phyloP scores from a whole-genome alignment of 148 eudicot genomes.

The Agrostemma githago region DNA sequence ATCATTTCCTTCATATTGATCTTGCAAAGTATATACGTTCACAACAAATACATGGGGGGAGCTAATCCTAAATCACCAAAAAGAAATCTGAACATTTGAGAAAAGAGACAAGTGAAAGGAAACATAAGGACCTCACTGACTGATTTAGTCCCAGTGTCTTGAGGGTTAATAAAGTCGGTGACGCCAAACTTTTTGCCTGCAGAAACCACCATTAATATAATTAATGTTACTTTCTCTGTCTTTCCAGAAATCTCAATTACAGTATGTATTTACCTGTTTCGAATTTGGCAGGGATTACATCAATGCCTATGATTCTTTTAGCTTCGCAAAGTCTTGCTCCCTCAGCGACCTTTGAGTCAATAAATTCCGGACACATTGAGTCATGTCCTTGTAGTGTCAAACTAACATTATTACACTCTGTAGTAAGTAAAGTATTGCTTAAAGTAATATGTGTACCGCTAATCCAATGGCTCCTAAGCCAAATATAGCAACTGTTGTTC shows the following conservation, averaged over 20 bases:
- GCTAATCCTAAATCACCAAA: neutral
- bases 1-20: too few relatives aligned
- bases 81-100: neutral
- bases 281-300: conserved; percentile 62
- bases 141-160: conserved; percentile 33
- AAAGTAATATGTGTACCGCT: conserved; percentile 44
- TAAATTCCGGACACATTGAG: neutral
- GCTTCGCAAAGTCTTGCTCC: conserved; percentile 94
- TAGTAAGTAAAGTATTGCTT: too few relatives aligned
- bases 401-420: too few relatives aligned
- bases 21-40: too few relatives aligned
- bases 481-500: conserved; percentile 76
- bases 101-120: neutral
- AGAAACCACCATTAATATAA: neutral
- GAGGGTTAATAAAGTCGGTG: conserved; percentile 66
- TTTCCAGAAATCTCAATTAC: too few relatives aligned
- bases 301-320: conserved; percentile 73
- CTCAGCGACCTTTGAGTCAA: conserved; percentile 63
- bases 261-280: conserved; percentile 41
- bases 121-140: conserved; percentile 54
- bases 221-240: too few relatives aligned
- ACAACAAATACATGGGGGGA: too few relatives aligned
- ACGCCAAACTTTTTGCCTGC: conserved; percentile 73
- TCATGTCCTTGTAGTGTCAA: neutral
- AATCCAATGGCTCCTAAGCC: conserved; percentile 86